phyloP scores from a whole-genome alignment of 1,284 basidiomycete species.

The Trichosporon coremiiforme region DNA sequence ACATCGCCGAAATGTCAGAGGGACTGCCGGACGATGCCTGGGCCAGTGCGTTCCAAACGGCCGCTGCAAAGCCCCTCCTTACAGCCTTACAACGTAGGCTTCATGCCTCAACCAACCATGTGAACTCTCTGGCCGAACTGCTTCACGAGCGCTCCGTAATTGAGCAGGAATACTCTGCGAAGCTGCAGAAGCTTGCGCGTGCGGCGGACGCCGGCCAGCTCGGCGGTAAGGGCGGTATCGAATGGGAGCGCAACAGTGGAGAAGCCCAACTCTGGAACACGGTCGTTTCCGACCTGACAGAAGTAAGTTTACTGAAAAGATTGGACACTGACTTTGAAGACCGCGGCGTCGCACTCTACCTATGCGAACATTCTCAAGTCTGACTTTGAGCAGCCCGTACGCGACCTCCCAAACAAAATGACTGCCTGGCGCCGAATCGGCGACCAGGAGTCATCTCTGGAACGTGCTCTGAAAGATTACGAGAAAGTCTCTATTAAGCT shows the following conservation, averaged over 20 bases:
- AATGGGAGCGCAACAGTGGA: constrained; percentile 47
- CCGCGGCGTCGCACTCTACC: constrained; percentile 48
- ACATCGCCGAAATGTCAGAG: constrained; percentile 27
- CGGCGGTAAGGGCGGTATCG: constrained; percentile 42
- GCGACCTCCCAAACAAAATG: constrained; percentile 50
- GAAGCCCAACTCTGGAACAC: constrained; percentile 50
- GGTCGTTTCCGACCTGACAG: constrained; percentile 49
- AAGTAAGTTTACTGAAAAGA: too few species aligned
- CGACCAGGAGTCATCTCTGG: constrained; percentile 51
- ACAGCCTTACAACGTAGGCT: constrained; percentile 45
- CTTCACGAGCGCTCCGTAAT: constrained; percentile 59
- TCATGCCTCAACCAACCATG: constrained; percentile 46
- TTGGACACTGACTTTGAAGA: too few species aligned
- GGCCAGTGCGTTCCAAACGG: constrained; percentile 45
- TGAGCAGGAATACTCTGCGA: constrained; percentile 59
- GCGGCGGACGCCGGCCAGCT: constrained; percentile 49
- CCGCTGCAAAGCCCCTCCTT: constrained; percentile 46
- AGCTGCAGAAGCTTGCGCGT: constrained; percentile 58
- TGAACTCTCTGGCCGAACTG: constrained; percentile 58
- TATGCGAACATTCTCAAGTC: constrained; percentile 42
- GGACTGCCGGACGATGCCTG: constrained; percentile 49
- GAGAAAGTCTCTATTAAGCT: constrained; percentile 51
- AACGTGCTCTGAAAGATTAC: constrained; percentile 52
- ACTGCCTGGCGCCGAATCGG: constrained; percentile 47
- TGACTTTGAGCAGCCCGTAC: constrained; percentile 50